Percentiles rank a stretch among this genome's conserved stretches.
phyloP scores from a whole-genome alignment of 2,329 filamentous ascomycete genomes.

The Mycosphaerelloides madeirae region DNA sequence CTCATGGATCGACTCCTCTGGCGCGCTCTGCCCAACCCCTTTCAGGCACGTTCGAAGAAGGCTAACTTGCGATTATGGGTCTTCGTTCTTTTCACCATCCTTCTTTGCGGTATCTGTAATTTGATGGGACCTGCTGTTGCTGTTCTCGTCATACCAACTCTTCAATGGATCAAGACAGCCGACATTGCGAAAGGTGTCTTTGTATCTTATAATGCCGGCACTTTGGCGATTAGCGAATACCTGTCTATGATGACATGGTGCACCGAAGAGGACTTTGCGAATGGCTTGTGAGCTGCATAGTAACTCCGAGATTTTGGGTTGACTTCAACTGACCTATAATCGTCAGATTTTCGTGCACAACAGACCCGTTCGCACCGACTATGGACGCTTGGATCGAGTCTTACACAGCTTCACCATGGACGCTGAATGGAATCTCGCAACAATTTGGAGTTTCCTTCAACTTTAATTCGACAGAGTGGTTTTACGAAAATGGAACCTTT shows the following conservation, averaged over 20 bases:
- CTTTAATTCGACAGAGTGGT: slow-evolving; percentile 5
- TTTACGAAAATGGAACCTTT: background rate
- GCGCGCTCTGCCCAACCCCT: slow-evolving; percentile 3
- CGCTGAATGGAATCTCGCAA: background rate
- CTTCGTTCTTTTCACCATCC: slow-evolving; percentile 17
- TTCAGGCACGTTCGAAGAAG: slow-evolving; percentile 4
- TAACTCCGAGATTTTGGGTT: background rate
- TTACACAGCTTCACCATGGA: background rate
- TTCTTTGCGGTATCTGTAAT: slow-evolving; percentile 25
- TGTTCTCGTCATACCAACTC: slow-evolving; percentile 22
- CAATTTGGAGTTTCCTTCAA: slow-evolving; percentile 7
- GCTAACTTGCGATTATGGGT: slow-evolving; percentile 11
- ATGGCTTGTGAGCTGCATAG: background rate
- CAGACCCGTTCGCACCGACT: background rate
- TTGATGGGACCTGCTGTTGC: slow-evolving; percentile 30
- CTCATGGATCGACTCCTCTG: slow-evolving; percentile 21
- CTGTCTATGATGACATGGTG: too few species aligned
- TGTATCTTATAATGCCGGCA: background rate
- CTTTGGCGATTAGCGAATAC: too few species aligned
- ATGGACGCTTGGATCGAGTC: slow-evolving; percentile 13
- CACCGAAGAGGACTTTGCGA: too few species aligned
- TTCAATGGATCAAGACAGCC: slow-evolving; percentile 22
- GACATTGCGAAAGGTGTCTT: background rate
- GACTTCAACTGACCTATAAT: background rate
- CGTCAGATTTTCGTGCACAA: background rate